Evolutionary conservation across 805 yeast species (phyloP).

Genomic region (Yamadazyma olivae): DNA sequence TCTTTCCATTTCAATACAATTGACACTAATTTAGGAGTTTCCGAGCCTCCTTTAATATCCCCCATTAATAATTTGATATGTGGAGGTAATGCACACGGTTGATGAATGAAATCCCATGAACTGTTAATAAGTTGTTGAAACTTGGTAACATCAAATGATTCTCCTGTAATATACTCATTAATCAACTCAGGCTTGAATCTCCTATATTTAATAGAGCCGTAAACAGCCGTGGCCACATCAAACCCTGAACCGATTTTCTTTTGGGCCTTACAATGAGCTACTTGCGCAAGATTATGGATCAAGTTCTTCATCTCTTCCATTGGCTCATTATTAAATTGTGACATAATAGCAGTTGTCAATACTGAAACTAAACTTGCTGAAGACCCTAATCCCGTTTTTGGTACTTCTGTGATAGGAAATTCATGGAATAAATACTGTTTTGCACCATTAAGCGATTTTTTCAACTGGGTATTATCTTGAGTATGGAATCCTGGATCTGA

Average conservation of each 20-base stretch:
- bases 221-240: constrained; percentile 94
- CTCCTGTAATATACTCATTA: constrained; percentile 25
- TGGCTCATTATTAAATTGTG: constrained; percentile 34
- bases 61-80: constrained; percentile 81
- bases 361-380: constrained; percentile 92
- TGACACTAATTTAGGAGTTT: constrained; percentile 86
- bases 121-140: constrained; percentile 32
- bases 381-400: constrained; percentile 95
- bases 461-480: constrained; percentile 45
- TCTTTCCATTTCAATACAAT: constrained; percentile 71
- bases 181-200: constrained; percentile 65
- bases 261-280: constrained; percentile 92
- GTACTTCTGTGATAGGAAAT: constrained; percentile 60
- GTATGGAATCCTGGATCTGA: constrained; percentile 93
- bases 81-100: constrained; percentile 62
- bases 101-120: constrained; percentile 62
- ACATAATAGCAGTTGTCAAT: constrained; percentile 64
- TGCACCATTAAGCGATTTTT: constrained; percentile 30
- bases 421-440: constrained; percentile 59
- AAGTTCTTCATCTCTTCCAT: constrained; percentile 7
- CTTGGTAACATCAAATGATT: constrained; percentile 19
- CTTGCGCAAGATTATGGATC: constrained; percentile 82
- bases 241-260: constrained; percentile 96
- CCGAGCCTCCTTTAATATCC: constrained; percentile 88
- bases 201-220: constrained; percentile 80